phyloP scores from a whole-genome alignment of 2,329 filamentous ascomycete species.

The Ascochyta lentis region DNA sequence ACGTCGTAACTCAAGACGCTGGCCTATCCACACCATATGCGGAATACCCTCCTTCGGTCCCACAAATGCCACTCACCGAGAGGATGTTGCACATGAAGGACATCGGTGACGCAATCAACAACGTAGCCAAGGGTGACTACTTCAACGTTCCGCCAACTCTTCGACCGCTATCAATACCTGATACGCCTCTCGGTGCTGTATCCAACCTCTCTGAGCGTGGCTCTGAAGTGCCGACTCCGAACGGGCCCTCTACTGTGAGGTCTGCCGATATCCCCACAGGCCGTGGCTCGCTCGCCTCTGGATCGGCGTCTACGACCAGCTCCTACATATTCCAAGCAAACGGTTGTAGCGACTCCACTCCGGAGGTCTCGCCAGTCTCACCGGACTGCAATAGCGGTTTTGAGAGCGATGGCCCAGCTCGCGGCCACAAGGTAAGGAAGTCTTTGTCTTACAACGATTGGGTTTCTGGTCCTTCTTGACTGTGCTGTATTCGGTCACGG shows the following conservation, averaged over 20 bases:
- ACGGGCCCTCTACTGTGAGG: background rate
- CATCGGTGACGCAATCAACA: background rate
- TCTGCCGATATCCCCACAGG: conserved; percentile 59
- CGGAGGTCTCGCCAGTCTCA: conserved; percentile 4
- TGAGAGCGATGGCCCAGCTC: conserved; percentile 8
- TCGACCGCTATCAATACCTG: background rate
- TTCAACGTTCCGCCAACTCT: background rate
- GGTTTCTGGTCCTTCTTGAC: conserved; percentile 20
- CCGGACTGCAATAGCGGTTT: conserved; percentile 20
- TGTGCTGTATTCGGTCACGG: background rate
- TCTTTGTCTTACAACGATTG: conserved; percentile 20
- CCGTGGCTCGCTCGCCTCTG: conserved; percentile 92
- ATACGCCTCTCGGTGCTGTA: background rate
- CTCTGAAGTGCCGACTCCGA: conserved; percentile 15
- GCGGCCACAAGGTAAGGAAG: conserved; percentile 23
- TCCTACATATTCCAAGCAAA: conserved; percentile 87
- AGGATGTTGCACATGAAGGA: conserved; percentile 12
- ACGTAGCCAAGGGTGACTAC: background rate
- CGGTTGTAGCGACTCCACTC: conserved; percentile 64
- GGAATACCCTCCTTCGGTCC: conserved; percentile 1
- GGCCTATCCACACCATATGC: conserved; percentile 19
- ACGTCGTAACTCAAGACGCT: conserved; percentile 19
- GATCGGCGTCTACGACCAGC: conserved; percentile 92
- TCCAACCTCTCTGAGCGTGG: conserved; percentile 24
- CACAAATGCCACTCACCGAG: conserved; percentile 12